phyloP scores from a whole-genome alignment of 169 alveolate species.

The Sarcocystis neurona region DNA sequence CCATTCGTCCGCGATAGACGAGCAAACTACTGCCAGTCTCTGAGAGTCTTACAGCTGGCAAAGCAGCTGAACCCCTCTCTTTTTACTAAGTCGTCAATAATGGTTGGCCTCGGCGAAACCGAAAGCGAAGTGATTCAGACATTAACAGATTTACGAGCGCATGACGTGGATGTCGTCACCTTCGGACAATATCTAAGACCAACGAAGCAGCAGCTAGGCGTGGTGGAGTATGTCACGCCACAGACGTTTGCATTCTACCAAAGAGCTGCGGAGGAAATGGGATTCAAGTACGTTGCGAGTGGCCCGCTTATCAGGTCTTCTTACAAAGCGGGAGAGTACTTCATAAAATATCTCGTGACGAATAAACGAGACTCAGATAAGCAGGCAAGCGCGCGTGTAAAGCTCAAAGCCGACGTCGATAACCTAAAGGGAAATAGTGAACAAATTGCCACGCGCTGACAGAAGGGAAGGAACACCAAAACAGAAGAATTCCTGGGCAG shows the following conservation, averaged over 20 bases:
- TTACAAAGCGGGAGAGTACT: constrained; percentile 76
- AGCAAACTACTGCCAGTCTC: constrained; percentile 67
- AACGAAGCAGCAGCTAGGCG: constrained; percentile 69
- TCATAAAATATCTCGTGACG: constrained; percentile 48
- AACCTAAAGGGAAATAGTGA: neutral
- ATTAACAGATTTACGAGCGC: constrained; percentile 58
- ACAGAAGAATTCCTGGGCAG: no score
- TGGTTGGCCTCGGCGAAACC: constrained; percentile 77
- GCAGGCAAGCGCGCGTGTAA: no score
- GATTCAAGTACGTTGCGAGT: constrained; percentile 73
- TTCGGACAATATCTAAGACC: constrained; percentile 75
- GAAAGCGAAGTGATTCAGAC: constrained; percentile 69
- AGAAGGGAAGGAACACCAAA: no score
- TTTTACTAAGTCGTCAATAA: constrained; percentile 73
- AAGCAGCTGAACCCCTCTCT: constrained; percentile 68
- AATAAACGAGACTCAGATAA: neutral
- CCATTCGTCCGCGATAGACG: constrained; percentile 73
- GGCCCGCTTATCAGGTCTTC: constrained; percentile 76
- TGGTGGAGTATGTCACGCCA: constrained; percentile 71
- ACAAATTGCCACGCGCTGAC: no score
- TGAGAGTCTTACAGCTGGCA: constrained; percentile 66
- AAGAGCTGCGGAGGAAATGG: constrained; percentile 68
- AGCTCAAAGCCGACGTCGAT: constrained; percentile 15
- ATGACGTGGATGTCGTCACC: constrained; percentile 71
- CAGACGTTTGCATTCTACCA: constrained; percentile 64